Evolutionary conservation across 1,284 basidiomycete species (phyloP), one percentile per base, ranked within the genome.

Genomic region (Wallemia ichthyophaga): DNA sequence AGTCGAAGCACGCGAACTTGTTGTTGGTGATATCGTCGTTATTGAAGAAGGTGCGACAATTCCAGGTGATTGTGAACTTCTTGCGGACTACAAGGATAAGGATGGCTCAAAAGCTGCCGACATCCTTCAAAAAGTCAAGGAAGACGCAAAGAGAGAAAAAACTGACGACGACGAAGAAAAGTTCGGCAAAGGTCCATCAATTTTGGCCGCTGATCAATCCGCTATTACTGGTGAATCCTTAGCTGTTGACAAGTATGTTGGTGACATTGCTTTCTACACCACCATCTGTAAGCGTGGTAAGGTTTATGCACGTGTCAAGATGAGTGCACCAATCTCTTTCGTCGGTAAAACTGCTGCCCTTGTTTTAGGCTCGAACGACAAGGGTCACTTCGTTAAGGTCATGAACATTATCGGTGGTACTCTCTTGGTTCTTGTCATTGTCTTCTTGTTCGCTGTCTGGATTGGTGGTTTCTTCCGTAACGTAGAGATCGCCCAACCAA

Each of bases 331-430:
- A 65, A 68, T 72, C 61, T 66, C 66, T 17, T 72, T 72, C 60
- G 75, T 77, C 59, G 75, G 75, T 58, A 68, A 69, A 59, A 74
- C 73, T 26, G 73, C 73, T 48, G 66, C 69, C 37, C 70, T 74
- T 56, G 73, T 74, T 21, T 19, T 64, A 7, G 89, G 94, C 69
- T 86, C 94, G 68, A 89, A 95, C 70, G 85, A 86, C 66, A 87
- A 85, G 23, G 89, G 91, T 72, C 91, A 95, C 73, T 80, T 96
- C 76, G 89, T 94, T 73, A 89, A 88, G 79, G 92, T 94, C 75
- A 78, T 94, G 61, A 87, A 85, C 60, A 84, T 89, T 69, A 94
- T 95, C 65, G 89, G 89, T 66, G 55, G 55, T 27, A 66, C 68
- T 67, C 91, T 92, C 73, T 84, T 92, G 66, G 61, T 92, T 62